Base-by-base conservation (phyloP, 2,329 filamentous ascomycete species). In the Proliferodiscus dingleyae region DNA sequence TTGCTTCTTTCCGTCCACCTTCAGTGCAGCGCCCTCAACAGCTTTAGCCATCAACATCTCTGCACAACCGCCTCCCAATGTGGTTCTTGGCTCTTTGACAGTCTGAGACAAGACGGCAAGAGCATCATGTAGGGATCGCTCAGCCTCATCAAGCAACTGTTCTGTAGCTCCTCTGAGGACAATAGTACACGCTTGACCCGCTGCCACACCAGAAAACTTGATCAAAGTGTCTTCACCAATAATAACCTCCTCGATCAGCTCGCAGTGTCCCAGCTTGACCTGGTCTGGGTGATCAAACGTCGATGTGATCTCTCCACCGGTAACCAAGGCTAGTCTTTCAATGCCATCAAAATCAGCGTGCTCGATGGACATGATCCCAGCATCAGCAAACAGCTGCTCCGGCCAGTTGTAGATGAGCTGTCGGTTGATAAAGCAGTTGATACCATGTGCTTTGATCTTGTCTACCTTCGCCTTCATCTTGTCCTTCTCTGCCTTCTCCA, bases 381-480 rank as follows among this genome's bases (percentile, higher is more conserved):
- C 91, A 67, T 98, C 93, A 28, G 91, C 89, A 64, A 98, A 98
- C 37, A 98, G 84, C 71, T 98, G 93, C 71, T 98, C 93, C 5
- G 93, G 93, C 93, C 93, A 98, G 77, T 98, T 98, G 78, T 98
- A 98, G 72, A 98, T 98, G 54, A 98, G 81, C 69, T 98, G 93
- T 59, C 93, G 79, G 79, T 98, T 98, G 69, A 98, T 95, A 70
- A 98, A 98, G 77, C 93, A 97, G 79, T 98, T 98, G 73, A 98
- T 96, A 49, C 93, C 93, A 64, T 98, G 93, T 37, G 89, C 80
- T 80, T 97, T 98, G 74, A 98, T 98, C 70, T 89, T 91, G 54
- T 98, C 93, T 37, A 98, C 93, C 79, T 98, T 98, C 56, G 87
- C 86, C 77, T 90, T 94, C 93, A 98, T 98, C 83, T 97, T 97